Conservation (phyloP, 2,329 filamentous ascomycete species). For the Fusarium mexicanum region DNA sequence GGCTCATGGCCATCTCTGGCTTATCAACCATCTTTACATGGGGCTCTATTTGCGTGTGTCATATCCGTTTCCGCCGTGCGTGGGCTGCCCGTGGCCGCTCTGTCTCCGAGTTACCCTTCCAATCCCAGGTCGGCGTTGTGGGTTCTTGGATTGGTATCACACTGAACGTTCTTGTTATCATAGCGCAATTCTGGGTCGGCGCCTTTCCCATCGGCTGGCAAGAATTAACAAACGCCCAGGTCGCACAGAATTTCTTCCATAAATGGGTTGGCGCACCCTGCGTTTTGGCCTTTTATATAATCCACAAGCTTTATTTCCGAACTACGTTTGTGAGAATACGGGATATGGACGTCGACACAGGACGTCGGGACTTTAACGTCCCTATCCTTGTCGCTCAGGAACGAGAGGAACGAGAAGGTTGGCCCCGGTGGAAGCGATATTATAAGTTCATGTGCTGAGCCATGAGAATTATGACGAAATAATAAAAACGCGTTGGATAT, state of each 20-base stretch:
- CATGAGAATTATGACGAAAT: neutral
- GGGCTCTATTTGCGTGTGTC: conserved; percentile 86
- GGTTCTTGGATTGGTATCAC: conserved; percentile 84
- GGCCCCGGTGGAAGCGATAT: conserved; percentile 80
- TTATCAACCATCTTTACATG: conserved; percentile 82
- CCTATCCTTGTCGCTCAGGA: conserved; percentile 83
- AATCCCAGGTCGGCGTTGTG: conserved; percentile 77
- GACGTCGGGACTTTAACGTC: conserved; percentile 85
- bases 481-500: neutral
- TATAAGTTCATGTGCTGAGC: conserved; percentile 77
- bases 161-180: conserved; percentile 79
- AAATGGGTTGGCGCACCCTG: conserved; percentile 77
- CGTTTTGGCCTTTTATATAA: conserved; percentile 72
- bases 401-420: conserved; percentile 73
- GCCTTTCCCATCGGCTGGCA: conserved; percentile 75
- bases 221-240: conserved; percentile 53
- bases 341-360: conserved; percentile 89
- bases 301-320: conserved; percentile 78
- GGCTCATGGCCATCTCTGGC: conserved; percentile 81
- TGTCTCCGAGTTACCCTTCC: conserved; percentile 83
- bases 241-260: conserved; percentile 76
- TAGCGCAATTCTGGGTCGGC: conserved; percentile 89
- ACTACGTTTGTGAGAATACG: conserved; percentile 73
- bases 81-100: conserved; percentile 76
- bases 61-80: conserved; percentile 89